Conservation (phyloP, 306 rosid species). For the Trichosanthes truncata region DNA sequence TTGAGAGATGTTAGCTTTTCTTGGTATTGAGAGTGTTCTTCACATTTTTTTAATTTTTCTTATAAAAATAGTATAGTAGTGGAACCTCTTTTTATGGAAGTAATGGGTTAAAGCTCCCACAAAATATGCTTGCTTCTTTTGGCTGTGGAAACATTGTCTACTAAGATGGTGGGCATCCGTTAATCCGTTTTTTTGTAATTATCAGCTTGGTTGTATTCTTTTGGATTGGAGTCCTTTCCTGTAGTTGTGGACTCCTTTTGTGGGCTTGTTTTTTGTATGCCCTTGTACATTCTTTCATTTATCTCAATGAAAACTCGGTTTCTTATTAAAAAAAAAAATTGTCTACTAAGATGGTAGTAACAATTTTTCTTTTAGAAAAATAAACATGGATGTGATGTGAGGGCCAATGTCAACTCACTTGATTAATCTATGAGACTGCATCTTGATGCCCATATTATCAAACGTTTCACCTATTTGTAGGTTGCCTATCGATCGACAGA, state of each 20-base stretch:
- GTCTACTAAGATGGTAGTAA: not conserved
- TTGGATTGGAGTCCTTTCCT: too few species aligned
- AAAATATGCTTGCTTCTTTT: not conserved
- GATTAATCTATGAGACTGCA: not conserved
- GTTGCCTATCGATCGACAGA: not conserved
- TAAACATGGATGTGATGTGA: not conserved
- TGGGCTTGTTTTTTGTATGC: too few species aligned
- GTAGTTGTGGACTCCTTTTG: too few species aligned
- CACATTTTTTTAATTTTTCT: not conserved
- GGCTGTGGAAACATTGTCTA: not conserved
- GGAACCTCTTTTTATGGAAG: not conserved
- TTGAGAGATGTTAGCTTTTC: not conserved
- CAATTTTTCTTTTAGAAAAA: not conserved
- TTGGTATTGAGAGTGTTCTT: not conserved
- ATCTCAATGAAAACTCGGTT: too few species aligned
- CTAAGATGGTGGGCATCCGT: not conserved
- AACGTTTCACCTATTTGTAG: not conserved
- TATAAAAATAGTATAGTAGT: not conserved
- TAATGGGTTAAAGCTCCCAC: not conserved
- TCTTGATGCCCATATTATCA: not conserved
- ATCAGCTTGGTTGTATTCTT: too few species aligned
- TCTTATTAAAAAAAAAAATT: not conserved
- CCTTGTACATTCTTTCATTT: too few species aligned
- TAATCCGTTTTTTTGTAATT: too few species aligned
- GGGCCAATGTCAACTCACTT: not conserved